phyloP scores from a whole-genome alignment of 352 stramenopile species.

The Globisporangium cylindrosporum region DNA sequence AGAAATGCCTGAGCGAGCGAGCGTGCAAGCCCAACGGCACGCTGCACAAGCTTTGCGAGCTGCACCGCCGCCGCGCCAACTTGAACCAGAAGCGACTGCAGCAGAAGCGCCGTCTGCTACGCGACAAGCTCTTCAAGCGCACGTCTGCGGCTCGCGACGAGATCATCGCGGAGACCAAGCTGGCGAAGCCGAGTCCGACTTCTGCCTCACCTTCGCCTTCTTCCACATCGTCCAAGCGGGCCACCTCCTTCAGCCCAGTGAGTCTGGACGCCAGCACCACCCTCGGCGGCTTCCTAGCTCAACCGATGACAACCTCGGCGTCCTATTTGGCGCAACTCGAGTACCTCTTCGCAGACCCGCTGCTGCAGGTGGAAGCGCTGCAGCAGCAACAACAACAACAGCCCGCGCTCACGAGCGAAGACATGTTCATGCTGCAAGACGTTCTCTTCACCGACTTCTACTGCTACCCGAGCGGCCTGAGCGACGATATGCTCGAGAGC shows the following conservation, averaged over 20 bases:
- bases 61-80: conserved; percentile 59
- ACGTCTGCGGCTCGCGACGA: not conserved
- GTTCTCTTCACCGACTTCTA: conserved; percentile 9
- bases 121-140: conserved; percentile 20
- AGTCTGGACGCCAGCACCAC: not conserved
- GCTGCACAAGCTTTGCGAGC: conserved; percentile 73
- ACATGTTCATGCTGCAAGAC: conserved; percentile 14
- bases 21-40: conserved; percentile 63
- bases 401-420: conserved; percentile 1
- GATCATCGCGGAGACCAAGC: not conserved
- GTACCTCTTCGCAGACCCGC: conserved; percentile 13
- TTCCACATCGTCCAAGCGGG: no score
- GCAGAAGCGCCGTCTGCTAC: conserved; percentile 15
- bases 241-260: not conserved
- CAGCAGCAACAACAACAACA: no score
- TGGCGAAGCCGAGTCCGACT: not conserved
- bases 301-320: not conserved
- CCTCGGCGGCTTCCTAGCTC: not conserved
- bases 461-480: not conserved
- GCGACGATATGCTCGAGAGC: no score
- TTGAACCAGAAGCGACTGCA: conserved; percentile 21
- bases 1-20: conserved; percentile 55
- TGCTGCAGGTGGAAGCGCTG: conserved; percentile 2
- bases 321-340: conserved; percentile 8
- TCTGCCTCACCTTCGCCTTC: not conserved